A percentile compares a stretch with the other conserved stretches of the same genome.
Evolutionary conservation across 176 grass and related monocot genomes (phyloP).

Genomic region (Carex kokanica): DNA sequence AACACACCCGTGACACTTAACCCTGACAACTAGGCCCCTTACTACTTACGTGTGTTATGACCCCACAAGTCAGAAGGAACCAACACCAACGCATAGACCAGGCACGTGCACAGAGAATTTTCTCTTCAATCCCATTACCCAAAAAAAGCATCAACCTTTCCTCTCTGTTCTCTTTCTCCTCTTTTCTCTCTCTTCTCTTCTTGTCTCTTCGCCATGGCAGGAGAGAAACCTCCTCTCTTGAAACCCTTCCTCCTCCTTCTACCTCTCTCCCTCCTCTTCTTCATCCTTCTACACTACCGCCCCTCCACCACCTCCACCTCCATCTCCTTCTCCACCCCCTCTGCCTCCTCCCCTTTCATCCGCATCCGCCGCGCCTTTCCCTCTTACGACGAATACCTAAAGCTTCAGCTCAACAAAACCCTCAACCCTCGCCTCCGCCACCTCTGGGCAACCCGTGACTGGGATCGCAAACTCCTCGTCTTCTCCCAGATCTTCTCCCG

Average conservation of each 20-base stretch:
- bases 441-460: slow-evolving; percentile 90
- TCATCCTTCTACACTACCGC: slow-evolving; percentile 29
- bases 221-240: slow-evolving; percentile 24
- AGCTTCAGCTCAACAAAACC: slow-evolving; percentile 93
- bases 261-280: slow-evolving; percentile 31
- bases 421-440: slow-evolving; percentile 75
- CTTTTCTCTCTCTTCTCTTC: background rate
- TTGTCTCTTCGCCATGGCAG: slow-evolving; percentile 32
- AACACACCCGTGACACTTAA: background rate
- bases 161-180: background rate
- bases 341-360: slow-evolving; percentile 43
- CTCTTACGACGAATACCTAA: slow-evolving; percentile 87
- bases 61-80: background rate
- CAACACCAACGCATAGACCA: no score
- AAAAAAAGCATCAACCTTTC: background rate
- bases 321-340: slow-evolving; percentile 29
- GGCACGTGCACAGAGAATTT: background rate
- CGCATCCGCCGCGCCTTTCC: slow-evolving; percentile 62
- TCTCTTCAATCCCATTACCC: background rate
- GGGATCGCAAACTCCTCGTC: slow-evolving; percentile 63
- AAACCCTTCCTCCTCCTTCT: slow-evolving; percentile 34
- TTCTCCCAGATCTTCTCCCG: slow-evolving; percentile 56
- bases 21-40: background rate
- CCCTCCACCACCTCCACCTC: background rate
- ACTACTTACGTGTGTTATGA: no score